Percentiles rank a stretch among this genome's conserved stretches.
Conservation (phyloP, 805 yeast genomes). For the Candida pini region DNA sequence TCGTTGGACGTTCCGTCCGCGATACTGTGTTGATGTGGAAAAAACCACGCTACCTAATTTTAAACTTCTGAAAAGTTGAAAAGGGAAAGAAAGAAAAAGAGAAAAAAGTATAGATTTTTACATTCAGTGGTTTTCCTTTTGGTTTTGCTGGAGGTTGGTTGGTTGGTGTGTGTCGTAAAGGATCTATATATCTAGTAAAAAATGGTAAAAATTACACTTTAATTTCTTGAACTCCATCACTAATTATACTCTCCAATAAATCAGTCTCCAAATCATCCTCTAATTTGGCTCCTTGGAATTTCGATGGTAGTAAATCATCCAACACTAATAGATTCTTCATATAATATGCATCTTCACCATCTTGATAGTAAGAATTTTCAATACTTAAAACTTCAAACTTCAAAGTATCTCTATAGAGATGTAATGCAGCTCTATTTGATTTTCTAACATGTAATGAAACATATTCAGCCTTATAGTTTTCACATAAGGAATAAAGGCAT, state of each 20-base stretch:
- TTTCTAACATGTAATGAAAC: conserved; percentile 92
- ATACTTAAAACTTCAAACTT: conserved; percentile 75
- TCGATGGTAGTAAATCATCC: conserved; percentile 57
- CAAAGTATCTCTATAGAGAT: conserved; percentile 80
- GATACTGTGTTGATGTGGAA: conserved; percentile 87
- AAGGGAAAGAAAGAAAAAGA: no score
- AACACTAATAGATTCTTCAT: conserved; percentile 70
- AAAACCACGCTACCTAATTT: conserved; percentile 94
- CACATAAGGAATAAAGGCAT: conserved; percentile 67
- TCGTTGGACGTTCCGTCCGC: conserved; percentile 26
- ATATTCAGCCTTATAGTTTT: conserved; percentile 72
- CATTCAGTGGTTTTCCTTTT: no score
- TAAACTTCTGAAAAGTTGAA: no score
- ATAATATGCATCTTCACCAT: conserved; percentile 96
- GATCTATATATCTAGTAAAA: not conserved
- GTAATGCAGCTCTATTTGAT: conserved; percentile 90
- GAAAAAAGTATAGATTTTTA: no score
- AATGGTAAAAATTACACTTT: conserved; percentile 2
- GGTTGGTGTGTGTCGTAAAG: no score
- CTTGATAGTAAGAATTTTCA: conserved; percentile 89
- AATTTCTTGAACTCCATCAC: conserved; percentile 7
- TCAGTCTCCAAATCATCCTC: conserved; percentile 55
- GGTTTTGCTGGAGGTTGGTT: no score
- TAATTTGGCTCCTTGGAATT: conserved; percentile 40
- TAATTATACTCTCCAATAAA: conserved; percentile 32